Base-by-base conservation (phyloP, 352 stramenopile species). In the Lagenidium giganteum region DNA sequence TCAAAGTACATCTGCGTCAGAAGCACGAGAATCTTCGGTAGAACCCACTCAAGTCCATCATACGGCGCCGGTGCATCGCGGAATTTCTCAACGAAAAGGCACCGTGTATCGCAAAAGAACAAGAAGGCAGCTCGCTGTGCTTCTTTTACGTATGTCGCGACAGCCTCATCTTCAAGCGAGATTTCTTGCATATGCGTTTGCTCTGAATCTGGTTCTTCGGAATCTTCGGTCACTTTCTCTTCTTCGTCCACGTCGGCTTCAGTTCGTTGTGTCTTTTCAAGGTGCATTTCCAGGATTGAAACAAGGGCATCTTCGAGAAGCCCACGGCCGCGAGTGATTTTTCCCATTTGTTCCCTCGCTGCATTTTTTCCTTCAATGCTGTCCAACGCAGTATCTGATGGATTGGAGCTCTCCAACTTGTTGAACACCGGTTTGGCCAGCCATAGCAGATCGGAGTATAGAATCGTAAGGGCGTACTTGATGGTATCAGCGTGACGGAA, bases 1-100 rank as follows among this genome's bases (percentile, higher is more conserved):
- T 93, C 78, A 51, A 92, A 95, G 51, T 87, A 83, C 58, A 85
- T 85, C 47, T 92, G 81, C 5, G 73, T 86, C 6, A 95, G 51
- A 31, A 83, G 34, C 23, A 87, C 43, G 3, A 95, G 57, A 17
- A 76, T 57, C 43, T 82, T 84, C 5, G 82, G 77, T 13, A 91
- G 61, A 18, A 43, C 24, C 81, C 80, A 95, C 27, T 86, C 60
- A 25, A 95, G 45, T 7, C 35, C 45, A 54, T 86, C 64, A 31
- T 75, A 88, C 9, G 80, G 83, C 24, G 64, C 28, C 9, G 54
- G 49, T 16, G 65, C 59, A 20, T 83, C 66, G 26, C 76, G 69
- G 36, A 95, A 89, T 43, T 87, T 87, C 46, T 95, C 81, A 17
- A 91, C 71, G 39, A 90, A 92, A 17, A 95, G 59, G 47, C 83